phyloP scores from a whole-genome alignment of 164 flowering plant species.

The Nymphaea colorata region DNA sequence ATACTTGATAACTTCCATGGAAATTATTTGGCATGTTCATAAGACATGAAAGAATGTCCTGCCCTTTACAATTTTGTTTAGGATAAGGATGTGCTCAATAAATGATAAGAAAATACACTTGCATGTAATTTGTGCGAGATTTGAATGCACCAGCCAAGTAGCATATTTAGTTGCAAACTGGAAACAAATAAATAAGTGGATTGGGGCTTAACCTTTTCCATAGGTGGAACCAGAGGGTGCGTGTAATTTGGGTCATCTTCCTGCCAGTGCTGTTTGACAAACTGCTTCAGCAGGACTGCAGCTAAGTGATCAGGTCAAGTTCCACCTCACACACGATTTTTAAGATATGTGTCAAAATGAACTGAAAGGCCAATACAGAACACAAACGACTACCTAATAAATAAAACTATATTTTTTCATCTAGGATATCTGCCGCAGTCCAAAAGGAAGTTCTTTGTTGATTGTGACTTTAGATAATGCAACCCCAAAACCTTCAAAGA shows the following conservation, averaged over 20 bases:
- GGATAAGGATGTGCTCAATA: too few relatives aligned
- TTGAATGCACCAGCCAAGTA: too few relatives aligned
- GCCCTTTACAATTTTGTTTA: too few relatives aligned
- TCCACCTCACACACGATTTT: slow-evolving; percentile 1
- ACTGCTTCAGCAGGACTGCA: slow-evolving; percentile 86
- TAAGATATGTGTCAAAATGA: not conserved
- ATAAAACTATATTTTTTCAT: too few relatives aligned
- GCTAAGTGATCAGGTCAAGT: slow-evolving; percentile 74
- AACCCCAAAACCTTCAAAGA: slow-evolving; percentile 70
- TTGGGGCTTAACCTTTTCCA: slow-evolving; percentile 57
- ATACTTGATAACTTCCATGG: too few relatives aligned
- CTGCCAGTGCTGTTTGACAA: slow-evolving; percentile 83
- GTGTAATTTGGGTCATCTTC: slow-evolving; percentile 75
- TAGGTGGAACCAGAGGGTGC: slow-evolving; percentile 58
- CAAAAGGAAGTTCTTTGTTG: slow-evolving; percentile 57
- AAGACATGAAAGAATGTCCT: too few relatives aligned
- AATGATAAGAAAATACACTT: too few relatives aligned
- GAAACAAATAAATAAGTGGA: not conserved
- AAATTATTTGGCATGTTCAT: too few relatives aligned
- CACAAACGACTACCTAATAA: not conserved
- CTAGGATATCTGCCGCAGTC: slow-evolving; percentile 94
- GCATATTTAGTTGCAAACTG: not conserved
- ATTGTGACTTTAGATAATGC: slow-evolving; percentile 66
- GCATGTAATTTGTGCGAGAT: too few relatives aligned
- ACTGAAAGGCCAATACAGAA: not conserved